Evolutionary conservation across 495 filamentous ascomycete species (phyloP).

Genomic region (Aspergillus conjunctus): DNA sequence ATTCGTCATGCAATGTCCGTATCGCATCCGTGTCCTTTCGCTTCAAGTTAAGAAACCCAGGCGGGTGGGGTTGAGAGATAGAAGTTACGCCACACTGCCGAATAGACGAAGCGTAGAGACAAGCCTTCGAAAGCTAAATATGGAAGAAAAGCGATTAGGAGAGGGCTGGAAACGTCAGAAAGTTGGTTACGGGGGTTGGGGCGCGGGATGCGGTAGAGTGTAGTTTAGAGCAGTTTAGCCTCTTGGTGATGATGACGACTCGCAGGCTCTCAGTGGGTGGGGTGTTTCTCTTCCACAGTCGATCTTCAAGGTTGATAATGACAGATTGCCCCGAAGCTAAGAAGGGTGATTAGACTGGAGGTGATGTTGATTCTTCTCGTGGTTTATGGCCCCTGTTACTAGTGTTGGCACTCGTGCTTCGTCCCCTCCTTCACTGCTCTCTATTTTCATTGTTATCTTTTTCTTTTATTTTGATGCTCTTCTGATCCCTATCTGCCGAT

Average conservation of each 20-base stretch:
- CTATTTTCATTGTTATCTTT: background rate
- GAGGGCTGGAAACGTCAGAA: background rate
- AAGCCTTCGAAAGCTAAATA: background rate
- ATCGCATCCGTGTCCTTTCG: conserved; percentile 43
- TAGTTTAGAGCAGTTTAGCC: conserved; percentile 17
- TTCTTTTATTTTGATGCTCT: background rate
- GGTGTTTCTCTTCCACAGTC: background rate
- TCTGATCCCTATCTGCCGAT: background rate
- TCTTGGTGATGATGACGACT: conserved; percentile 23
- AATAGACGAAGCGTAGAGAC: background rate
- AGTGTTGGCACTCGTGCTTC: background rate
- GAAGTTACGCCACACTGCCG: conserved; percentile 4
- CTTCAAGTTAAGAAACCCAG: conserved; percentile 1
- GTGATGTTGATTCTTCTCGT: background rate
- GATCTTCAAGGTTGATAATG: background rate
- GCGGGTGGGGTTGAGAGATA: background rate
- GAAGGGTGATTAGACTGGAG: background rate
- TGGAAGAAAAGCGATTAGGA: background rate
- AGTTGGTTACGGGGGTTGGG: conserved; percentile 18
- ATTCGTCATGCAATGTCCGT: conserved; percentile 45
- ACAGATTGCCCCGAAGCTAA: background rate
- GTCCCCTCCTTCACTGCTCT: background rate
- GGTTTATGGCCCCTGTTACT: background rate
- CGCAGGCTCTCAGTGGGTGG: conserved; percentile 6
- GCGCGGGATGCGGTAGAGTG: conserved; percentile 21